A percentile compares a stretch with the other conserved stretches of the same genome.
These are phyloP conservation scores for Alloascoidea africana DNA, from an alignment of 805 yeast genomes.

Conservation along the genomic window DNA sequence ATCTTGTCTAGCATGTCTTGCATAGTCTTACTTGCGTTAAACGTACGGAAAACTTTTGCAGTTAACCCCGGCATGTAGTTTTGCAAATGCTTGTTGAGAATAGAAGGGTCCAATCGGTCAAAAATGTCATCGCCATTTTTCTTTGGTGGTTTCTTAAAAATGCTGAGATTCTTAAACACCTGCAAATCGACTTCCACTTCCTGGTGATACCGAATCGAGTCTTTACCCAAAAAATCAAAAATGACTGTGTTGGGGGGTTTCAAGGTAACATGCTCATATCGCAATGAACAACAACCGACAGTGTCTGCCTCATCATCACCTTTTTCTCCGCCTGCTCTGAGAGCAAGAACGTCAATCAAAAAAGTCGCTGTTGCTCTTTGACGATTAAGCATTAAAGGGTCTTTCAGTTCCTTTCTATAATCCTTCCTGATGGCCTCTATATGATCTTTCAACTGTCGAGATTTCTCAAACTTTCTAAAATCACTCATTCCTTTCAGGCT, in stretches of 20 bases:
- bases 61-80: slow-evolving; percentile 86
- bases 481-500: slow-evolving; percentile 86
- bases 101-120: slow-evolving; percentile 75
- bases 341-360: slow-evolving; percentile 80
- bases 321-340: slow-evolving; percentile 97
- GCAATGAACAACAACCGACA: slow-evolving; percentile 90
- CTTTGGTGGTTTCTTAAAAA: slow-evolving; percentile 83
- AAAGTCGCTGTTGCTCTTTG: slow-evolving; percentile 93
- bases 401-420: slow-evolving; percentile 54
- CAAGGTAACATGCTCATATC: slow-evolving; percentile 79
- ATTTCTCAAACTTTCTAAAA: slow-evolving; percentile 84
- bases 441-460: slow-evolving; percentile 65
- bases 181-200: slow-evolving; percentile 88
- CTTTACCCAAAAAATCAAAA: slow-evolving; percentile 92
- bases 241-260: slow-evolving; percentile 76
- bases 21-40: slow-evolving; percentile 93
- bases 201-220: slow-evolving; percentile 81
- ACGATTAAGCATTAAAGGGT: slow-evolving; percentile 66
- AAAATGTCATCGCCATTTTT: slow-evolving; percentile 85
- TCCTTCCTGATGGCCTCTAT: slow-evolving; percentile 63
- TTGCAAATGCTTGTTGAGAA: slow-evolving; percentile 76
- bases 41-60: slow-evolving; percentile 95
- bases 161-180: slow-evolving; percentile 75
- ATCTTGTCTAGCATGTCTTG: slow-evolving; percentile 84
- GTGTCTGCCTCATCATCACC: slow-evolving; percentile 97